Percentiles rank a stretch among this genome's conserved stretches.
Evolutionary conservation across 1,284 basidiomycete species (phyloP).

Genomic region (Cystobasidium sp.): DNA sequence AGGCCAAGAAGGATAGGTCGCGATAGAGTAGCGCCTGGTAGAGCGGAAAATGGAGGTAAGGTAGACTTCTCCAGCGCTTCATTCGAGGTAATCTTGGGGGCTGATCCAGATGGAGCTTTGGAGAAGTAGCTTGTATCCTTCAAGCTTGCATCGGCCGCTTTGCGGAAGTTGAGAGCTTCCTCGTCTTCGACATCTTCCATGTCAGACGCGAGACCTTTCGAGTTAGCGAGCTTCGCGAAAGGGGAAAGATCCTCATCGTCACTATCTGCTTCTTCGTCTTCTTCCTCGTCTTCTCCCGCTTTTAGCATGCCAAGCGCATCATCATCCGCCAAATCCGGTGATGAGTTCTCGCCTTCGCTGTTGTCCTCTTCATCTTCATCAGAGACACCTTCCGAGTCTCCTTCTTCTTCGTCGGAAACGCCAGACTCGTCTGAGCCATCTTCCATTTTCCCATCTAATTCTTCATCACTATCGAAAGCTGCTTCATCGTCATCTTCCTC

Average conservation of each 20-base stretch:
- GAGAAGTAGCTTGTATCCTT: constrained; percentile 44
- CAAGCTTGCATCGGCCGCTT: constrained; percentile 56
- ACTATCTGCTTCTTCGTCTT: constrained; percentile 48
- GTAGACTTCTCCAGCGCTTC: constrained; percentile 73
- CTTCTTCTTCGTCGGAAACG: constrained; percentile 14
- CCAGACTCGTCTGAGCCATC: constrained; percentile 40
- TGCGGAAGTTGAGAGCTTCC: constrained; percentile 58
- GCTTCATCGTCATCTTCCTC: constrained; percentile 45
- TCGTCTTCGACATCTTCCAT: constrained; percentile 56
- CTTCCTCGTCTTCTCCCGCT: constrained; percentile 52
- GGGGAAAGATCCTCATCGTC: constrained; percentile 53
- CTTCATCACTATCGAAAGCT: constrained; percentile 44
- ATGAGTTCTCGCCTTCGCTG: constrained; percentile 49
- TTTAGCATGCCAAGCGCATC: constrained; percentile 48
- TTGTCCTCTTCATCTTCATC: constrained; percentile 51
- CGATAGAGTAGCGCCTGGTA: constrained; percentile 69
- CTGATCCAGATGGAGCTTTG: constrained; percentile 63
- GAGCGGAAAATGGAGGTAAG: constrained; percentile 60
- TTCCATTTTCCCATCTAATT: constrained; percentile 34
- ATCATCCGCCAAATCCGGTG: constrained; percentile 45
- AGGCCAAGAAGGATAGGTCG: constrained; percentile 86
- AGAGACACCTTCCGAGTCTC: constrained; percentile 54
- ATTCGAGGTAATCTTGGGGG: constrained; percentile 33
- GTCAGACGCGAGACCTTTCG: constrained; percentile 46
- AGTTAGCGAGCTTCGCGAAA: constrained; percentile 59